A percentile compares a stretch with the other conserved stretches of the same genome.
These are phyloP conservation scores for Cyclostephanos tholiformis DNA, from an alignment of 108 stramenopile species.

Conservation along the genomic window DNA sequence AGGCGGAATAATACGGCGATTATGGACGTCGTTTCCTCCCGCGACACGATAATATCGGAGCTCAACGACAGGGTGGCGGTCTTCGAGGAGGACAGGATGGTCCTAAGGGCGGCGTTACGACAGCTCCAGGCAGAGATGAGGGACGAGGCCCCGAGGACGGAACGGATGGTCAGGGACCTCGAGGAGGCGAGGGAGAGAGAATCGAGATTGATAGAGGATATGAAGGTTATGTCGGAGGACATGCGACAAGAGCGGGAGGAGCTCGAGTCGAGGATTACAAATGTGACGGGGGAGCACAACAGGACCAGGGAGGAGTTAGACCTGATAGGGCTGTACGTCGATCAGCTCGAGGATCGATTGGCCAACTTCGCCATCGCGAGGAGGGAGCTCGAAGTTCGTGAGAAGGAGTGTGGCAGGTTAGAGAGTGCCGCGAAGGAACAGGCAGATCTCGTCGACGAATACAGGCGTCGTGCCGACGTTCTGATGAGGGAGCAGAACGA, in stretches of 20 bases:
- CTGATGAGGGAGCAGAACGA: conserved; percentile 59
- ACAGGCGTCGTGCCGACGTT: conserved; percentile 46
- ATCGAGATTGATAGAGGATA: conserved; percentile 44
- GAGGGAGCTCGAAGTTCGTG: conserved; percentile 71
- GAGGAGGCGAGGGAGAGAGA: conserved; percentile 46
- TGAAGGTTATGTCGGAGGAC: conserved; percentile 49
- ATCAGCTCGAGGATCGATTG: conserved; percentile 74
- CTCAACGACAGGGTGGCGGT: conserved; percentile 83
- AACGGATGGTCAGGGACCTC: conserved; percentile 64
- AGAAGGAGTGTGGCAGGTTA: conserved; percentile 62
- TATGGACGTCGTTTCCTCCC: conserved; percentile 75
- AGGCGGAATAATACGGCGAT: conserved; percentile 83
- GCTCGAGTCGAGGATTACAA: conserved; percentile 27
- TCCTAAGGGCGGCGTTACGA: conserved; percentile 80
- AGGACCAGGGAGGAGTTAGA: conserved; percentile 68
- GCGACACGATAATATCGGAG: conserved; percentile 74
- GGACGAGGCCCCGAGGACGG: conserved; percentile 78
- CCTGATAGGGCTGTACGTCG: conserved; percentile 73
- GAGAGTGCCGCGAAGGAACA: conserved; percentile 44
- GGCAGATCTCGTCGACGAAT: conserved; percentile 39
- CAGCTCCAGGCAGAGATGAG: conserved; percentile 86
- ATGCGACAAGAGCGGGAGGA: conserved; percentile 48
- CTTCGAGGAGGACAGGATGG: conserved; percentile 88
- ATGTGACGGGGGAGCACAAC: conserved; percentile 51
- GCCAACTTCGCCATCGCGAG: conserved; percentile 76